Percentiles rank a stretch among this genome's conserved stretches.
Conservation (phyloP, 148 eudicot species). For the Dianthus caryophyllus region DNA sequence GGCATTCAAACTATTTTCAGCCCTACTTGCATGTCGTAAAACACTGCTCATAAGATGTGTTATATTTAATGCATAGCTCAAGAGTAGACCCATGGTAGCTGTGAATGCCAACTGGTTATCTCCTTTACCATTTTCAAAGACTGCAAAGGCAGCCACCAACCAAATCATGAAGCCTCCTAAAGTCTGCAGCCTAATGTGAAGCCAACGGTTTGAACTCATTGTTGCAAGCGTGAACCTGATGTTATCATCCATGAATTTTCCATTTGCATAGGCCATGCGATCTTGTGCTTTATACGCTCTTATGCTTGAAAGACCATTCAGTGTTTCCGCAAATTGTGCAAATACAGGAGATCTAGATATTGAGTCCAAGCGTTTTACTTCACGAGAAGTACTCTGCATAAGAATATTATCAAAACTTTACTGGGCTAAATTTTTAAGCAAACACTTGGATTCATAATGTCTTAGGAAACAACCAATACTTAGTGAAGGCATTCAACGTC, state of each 20-base stretch:
- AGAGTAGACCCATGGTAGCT: slow-evolving; percentile 87
- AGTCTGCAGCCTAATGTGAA: slow-evolving; percentile 80
- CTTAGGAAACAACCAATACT: too few relatives aligned
- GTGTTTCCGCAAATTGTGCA: slow-evolving; percentile 91
- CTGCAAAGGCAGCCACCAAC: slow-evolving; percentile 93
- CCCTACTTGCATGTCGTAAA: slow-evolving; percentile 78
- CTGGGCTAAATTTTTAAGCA: too few relatives aligned
- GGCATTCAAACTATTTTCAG: slow-evolving; percentile 85
- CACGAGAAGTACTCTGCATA: slow-evolving; percentile 90
- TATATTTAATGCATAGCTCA: slow-evolving; percentile 83
- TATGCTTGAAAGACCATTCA: slow-evolving; percentile 75
- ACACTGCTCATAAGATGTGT: slow-evolving; percentile 77
- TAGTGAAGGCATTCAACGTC: too few relatives aligned
- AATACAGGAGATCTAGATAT: slow-evolving; percentile 84
- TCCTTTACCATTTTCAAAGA: slow-evolving; percentile 85
- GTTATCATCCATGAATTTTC: slow-evolving; percentile 84
- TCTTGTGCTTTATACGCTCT: slow-evolving; percentile 93
- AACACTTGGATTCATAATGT: too few relatives aligned
- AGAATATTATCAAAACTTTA: too few relatives aligned
- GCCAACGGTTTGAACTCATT: slow-evolving; percentile 94
- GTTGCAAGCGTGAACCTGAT: slow-evolving; percentile 75
- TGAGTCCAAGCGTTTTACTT: slow-evolving; percentile 89
- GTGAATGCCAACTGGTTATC: slow-evolving; percentile 90
- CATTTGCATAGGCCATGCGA: slow-evolving; percentile 75
- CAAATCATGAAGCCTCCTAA: slow-evolving; percentile 93